phyloP scores from a whole-genome alignment of 148 eudicot genomes.

The Cornus florida region DNA sequence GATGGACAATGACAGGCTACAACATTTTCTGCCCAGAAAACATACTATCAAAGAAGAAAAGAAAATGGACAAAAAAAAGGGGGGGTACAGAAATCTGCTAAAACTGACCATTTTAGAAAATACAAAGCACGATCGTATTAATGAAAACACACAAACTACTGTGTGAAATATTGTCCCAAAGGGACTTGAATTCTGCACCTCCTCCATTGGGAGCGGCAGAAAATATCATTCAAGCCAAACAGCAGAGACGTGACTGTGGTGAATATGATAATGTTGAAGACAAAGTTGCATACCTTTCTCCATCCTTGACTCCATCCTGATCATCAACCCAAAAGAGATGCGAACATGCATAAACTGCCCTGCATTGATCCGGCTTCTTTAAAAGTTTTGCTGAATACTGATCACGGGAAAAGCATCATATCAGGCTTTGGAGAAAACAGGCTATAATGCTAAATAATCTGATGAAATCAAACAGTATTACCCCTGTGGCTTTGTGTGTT shows the following conservation, averaged over 20 bases:
- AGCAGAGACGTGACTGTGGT: too few relatives aligned
- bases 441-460: not conserved
- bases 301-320: constrained; percentile 92
- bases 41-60: constrained; percentile 3
- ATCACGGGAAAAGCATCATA: constrained; percentile 12
- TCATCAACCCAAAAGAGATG: constrained; percentile 99
- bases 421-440: not conserved
- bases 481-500: constrained; percentile 99
- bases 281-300: constrained; percentile 67
- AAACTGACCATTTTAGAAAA: not conserved
- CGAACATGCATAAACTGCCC: constrained; percentile 98
- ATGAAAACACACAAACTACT: not conserved
- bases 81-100: not conserved
- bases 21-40: not conserved
- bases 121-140: not conserved
- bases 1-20: not conserved
- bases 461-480: constrained; percentile 24
- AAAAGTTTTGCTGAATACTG: constrained; percentile 98
- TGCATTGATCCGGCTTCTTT: constrained; percentile 97
- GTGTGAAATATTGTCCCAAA: not conserved
- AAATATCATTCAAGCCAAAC: not conserved
- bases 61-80: not conserved
- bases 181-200: too few relatives aligned
- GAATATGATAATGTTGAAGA: not conserved
- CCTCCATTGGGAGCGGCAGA: not conserved